phyloP scores from a whole-genome alignment of 805 yeast species.

The Yamadazyma tumulicola region DNA sequence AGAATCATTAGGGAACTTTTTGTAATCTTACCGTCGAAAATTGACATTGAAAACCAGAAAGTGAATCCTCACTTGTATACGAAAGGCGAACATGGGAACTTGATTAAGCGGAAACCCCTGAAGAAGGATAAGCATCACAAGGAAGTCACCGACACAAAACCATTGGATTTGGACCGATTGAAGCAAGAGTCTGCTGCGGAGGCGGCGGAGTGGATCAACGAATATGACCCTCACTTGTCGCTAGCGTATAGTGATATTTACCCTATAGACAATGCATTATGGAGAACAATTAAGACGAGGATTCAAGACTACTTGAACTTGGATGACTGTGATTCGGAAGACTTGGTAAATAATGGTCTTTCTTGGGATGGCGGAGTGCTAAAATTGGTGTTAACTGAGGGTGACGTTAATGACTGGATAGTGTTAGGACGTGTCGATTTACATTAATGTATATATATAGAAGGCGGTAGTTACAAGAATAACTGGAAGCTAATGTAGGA shows the following conservation, averaged over 20 bases:
- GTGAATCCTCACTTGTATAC: constrained; percentile 39
- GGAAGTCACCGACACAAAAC: constrained; percentile 12
- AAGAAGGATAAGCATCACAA: constrained; percentile 14
- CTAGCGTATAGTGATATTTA: constrained; percentile 61
- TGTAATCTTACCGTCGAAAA: constrained; percentile 42
- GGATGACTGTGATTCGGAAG: constrained; percentile 37
- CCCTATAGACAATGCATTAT: constrained; percentile 65
- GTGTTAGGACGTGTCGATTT: constrained; percentile 53
- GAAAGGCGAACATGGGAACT: constrained; percentile 22
- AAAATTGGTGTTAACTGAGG: constrained; percentile 66
- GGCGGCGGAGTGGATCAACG: constrained; percentile 50
- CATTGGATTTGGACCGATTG: constrained; percentile 25
- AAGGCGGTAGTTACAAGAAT: background rate
- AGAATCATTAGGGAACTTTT: constrained; percentile 55
- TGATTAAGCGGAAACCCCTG: constrained; percentile 24
- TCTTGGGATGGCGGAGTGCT: constrained; percentile 71
- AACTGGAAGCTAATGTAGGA: background rate
- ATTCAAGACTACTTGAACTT: constrained; percentile 62
- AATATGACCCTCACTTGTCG: constrained; percentile 71
- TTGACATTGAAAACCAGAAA: constrained; percentile 32
- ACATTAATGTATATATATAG: constrained; percentile 21
- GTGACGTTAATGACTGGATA: constrained; percentile 68
- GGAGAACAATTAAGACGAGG: constrained; percentile 60
- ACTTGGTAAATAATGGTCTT: constrained; percentile 28
- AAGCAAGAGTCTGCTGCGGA: constrained; percentile 46